Base-by-base conservation (phyloP, 139 green algal genomes). In the Chlorella ohadii region DNA sequence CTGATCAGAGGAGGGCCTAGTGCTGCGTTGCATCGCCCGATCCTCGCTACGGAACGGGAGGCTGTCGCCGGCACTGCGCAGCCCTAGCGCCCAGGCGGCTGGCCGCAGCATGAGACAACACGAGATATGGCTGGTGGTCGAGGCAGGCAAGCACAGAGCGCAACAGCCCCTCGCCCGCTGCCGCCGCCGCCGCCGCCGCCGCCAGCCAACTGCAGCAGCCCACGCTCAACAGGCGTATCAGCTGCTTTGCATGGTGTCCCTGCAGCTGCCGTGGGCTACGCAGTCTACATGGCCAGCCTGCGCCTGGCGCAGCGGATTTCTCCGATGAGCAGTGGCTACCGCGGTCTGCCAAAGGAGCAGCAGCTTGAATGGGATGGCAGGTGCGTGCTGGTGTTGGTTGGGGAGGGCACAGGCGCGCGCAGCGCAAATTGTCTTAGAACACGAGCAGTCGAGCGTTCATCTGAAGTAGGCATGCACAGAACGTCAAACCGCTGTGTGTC, bases 311-410 rank as follows among this genome's bases (percentile, higher is more conserved):
- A 72, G 55, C 55, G 34, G 11, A 9, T 85, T 1, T 85, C 68
- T 3, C 68, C 80, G 9, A 11, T 57, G 7, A 44, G 33, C 1
- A 25, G 38, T 0, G 34, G 27, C 7, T 79, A 79, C 39, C 51
- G 51, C 4, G 73, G 72, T 55, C 80, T 85, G 20, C 20, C 67
- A 27, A 20, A 38, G 34, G 36, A 31, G 28, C 70, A 85, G 13
- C 33, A 31, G 70, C 68, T 85, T 0, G 80, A 80, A 25, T 85
- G 80, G 80, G 56, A 85, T 15, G 47, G 55, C 80, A 85, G 80
- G 80, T 64, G 25, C 33, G 39, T 19, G 31, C 12, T 51, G 56
- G 12, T 39, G 39, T 36, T 61, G 71, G 27, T 31, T 9, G 9
- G 44, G 44, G 44, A 9, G 7, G 9, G 7, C 44, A 51, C 44